A percentile compares a stretch with the other conserved stretches of the same genome.
These are phyloP conservation scores for Aspergillus sp. DNA, from an alignment of 2,329 filamentous ascomycete genomes.

Conservation along the genomic window DNA sequence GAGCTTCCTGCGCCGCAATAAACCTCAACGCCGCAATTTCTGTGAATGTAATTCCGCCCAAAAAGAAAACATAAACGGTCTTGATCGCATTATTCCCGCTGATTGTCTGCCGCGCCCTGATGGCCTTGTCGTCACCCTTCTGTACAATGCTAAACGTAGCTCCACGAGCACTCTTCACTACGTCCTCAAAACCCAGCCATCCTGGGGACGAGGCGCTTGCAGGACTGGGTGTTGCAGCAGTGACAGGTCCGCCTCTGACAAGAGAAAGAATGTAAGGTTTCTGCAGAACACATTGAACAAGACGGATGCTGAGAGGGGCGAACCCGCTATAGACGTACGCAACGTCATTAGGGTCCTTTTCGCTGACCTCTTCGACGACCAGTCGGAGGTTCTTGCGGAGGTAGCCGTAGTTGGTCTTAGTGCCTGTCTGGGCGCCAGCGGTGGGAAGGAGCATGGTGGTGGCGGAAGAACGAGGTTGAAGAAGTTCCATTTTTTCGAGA, in stretches of 20 bases:
- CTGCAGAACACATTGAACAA: slow-evolving; percentile 90
- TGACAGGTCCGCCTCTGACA: slow-evolving; percentile 62
- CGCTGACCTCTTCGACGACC: slow-evolving; percentile 95
- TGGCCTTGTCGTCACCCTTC: slow-evolving; percentile 87
- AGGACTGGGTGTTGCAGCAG: slow-evolving; percentile 46
- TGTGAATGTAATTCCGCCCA: slow-evolving; percentile 95
- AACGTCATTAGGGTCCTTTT: slow-evolving; percentile 89
- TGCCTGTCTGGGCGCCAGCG: slow-evolving; percentile 61
- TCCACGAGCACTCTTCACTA: slow-evolving; percentile 81
- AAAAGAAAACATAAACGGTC: slow-evolving; percentile 92
- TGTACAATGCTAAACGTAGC: slow-evolving; percentile 90
- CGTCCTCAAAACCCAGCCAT: slow-evolving; percentile 92
- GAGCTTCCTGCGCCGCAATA: slow-evolving; percentile 80
- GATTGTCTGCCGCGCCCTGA: slow-evolving; percentile 80
- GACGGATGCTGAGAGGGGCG: slow-evolving; percentile 83
- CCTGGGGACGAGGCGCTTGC: slow-evolving; percentile 68
- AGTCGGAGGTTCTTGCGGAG: slow-evolving; percentile 82
- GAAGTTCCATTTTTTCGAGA: slow-evolving; percentile 85
- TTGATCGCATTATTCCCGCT: slow-evolving; percentile 75
- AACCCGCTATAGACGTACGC: slow-evolving; percentile 99
- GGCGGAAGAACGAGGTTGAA: slow-evolving; percentile 74
- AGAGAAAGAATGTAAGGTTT: slow-evolving; percentile 79
- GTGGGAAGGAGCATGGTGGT: slow-evolving; percentile 81
- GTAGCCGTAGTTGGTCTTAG: slow-evolving; percentile 86
- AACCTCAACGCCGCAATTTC: slow-evolving; percentile 94